Evolutionary conservation across 208 protist genomes (phyloP).

Genomic region (Polymyxa betae): DNA sequence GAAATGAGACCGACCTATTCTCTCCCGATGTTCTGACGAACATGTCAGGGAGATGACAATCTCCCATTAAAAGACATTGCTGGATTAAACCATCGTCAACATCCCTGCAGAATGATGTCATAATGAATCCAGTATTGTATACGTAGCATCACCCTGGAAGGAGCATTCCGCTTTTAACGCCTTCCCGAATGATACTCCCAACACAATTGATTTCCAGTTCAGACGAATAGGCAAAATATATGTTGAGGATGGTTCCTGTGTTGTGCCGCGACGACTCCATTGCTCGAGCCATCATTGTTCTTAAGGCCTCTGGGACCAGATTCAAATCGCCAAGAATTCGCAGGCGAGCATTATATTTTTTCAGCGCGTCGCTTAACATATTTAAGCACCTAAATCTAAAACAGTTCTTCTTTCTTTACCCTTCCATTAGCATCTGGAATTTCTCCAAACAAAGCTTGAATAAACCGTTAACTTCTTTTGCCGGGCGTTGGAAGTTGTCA

Average conservation of each 20-base stretch:
- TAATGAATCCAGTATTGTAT: too few relatives aligned
- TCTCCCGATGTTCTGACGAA: constrained; percentile 12
- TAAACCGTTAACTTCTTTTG: constrained; percentile 4
- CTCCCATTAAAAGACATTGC: background rate
- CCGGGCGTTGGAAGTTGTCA: constrained; percentile 27
- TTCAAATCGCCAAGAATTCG: background rate
- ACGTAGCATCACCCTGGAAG: background rate
- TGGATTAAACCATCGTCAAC: constrained; percentile 20
- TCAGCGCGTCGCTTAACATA: constrained; percentile 21
- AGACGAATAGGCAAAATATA: constrained; percentile 44
- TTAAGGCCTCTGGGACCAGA: background rate
- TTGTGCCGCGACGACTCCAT: background rate
- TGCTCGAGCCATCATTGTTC: background rate
- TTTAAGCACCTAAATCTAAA: background rate
- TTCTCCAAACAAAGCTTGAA: constrained; percentile 29
- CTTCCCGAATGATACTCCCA: background rate
- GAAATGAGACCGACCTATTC: constrained; percentile 8
- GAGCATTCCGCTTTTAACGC: background rate
- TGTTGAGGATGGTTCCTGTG: background rate
- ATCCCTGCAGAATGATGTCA: background rate
- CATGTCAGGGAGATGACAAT: background rate
- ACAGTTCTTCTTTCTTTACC: too few relatives aligned
- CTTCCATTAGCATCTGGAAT: background rate
- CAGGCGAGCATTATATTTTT: constrained; percentile 19
- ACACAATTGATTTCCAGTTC: background rate